Conservation (phyloP, 208 protist genomes). For the Phytomonas francai region DNA sequence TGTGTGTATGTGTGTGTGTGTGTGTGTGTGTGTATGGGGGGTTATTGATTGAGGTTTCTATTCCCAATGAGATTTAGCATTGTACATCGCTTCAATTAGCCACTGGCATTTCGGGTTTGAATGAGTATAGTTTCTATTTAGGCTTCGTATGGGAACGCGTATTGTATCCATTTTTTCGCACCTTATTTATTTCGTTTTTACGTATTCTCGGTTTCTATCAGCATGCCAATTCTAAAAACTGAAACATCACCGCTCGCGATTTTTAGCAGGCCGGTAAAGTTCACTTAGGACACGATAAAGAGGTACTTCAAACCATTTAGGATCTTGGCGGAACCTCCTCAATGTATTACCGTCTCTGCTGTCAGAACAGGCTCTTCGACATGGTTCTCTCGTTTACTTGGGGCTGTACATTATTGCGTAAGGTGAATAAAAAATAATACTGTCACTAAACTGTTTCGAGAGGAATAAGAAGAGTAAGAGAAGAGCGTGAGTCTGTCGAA, state of each 20-base stretch:
- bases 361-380: neutral
- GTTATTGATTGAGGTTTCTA: slow-evolving; percentile 1
- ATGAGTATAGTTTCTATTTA: slow-evolving; percentile 3
- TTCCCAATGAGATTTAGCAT: slow-evolving; percentile 5
- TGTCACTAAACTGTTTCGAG: too few species aligned
- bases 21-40: slow-evolving; percentile 1
- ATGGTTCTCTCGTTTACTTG: neutral
- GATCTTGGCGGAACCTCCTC: neutral
- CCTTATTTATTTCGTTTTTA: slow-evolving; percentile 6
- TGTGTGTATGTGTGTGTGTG: neutral
- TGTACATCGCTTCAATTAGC: neutral
- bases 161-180: slow-evolving; percentile 4
- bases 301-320: neutral
- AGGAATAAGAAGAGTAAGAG: too few species aligned
- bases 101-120: neutral
- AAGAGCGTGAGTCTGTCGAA: too few species aligned
- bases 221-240: neutral
- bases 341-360: neutral
- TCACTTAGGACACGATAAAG: neutral
- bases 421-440: neutral
- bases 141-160: neutral
- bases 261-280: neutral
- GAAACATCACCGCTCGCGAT: neutral
- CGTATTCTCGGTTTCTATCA: neutral
- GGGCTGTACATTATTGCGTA: neutral